Conservation (phyloP, 441 rosid genomes). For the Populus hybrid region DNA sequence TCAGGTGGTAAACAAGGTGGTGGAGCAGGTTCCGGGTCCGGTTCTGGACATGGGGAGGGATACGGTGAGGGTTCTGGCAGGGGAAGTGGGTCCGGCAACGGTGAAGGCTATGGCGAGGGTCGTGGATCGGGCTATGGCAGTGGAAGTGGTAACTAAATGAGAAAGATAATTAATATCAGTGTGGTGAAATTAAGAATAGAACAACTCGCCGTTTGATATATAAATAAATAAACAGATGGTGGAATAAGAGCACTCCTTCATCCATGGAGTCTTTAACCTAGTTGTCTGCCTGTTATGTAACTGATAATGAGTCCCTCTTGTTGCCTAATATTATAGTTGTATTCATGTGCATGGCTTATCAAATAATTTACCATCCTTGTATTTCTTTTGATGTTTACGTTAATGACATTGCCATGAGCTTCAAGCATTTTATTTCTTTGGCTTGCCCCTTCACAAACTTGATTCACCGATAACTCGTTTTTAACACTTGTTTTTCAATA, state of each 20-base stretch:
- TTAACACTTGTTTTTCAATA: too few relatives aligned
- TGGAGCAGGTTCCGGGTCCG: background rate
- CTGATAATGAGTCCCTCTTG: background rate
- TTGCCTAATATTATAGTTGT: background rate
- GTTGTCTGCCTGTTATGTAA: background rate
- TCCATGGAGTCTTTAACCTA: background rate
- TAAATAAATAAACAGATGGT: slow-evolving; percentile 23
- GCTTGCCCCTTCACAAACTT: too few relatives aligned
- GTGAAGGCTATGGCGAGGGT: background rate
- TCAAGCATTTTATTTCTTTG: too few relatives aligned
- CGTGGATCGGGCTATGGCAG: background rate
- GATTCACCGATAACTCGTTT: too few relatives aligned
- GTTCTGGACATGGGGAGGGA: slow-evolving; percentile 33
- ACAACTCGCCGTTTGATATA: slow-evolving; percentile 21
- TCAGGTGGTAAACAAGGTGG: slow-evolving; percentile 16
- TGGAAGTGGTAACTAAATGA: background rate
- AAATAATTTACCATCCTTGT: background rate
- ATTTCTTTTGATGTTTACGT: background rate
- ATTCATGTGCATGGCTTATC: background rate
- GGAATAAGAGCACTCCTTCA: background rate
- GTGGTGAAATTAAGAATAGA: background rate
- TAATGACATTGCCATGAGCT: too few relatives aligned
- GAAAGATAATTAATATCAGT: background rate
- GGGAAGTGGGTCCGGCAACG: background rate
- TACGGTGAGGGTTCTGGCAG: slow-evolving; percentile 28